A percentile compares a stretch with the other conserved stretches of the same genome.
phyloP scores from a whole-genome alignment of 2,329 filamentous ascomycete genomes.

The Diaporthe helianthi region DNA sequence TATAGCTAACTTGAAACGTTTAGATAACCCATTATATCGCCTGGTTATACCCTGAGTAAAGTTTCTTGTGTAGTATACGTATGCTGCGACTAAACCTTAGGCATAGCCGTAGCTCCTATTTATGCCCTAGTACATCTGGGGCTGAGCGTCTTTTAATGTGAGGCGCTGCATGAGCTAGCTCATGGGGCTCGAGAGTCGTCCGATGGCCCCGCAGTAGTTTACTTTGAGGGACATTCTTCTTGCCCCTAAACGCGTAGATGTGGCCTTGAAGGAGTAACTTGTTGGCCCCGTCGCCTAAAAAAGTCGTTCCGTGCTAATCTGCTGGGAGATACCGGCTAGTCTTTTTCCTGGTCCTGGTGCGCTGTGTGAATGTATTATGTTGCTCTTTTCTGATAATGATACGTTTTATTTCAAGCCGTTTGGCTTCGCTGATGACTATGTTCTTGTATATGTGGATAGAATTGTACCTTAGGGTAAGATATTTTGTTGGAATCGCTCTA shows the following conservation, averaged over 20 bases:
- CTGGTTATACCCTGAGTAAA: too few species aligned
- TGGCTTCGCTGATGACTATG: neutral
- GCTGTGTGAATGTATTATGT: neutral
- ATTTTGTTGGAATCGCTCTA: too few species aligned
- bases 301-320: neutral
- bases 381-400: neutral
- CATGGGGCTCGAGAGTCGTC: neutral
- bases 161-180: neutral
- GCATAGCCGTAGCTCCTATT: neutral
- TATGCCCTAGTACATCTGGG: neutral
- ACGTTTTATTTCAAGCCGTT: neutral
- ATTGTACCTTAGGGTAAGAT: neutral
- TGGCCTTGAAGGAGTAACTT: neutral
- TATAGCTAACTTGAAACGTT: too few species aligned
- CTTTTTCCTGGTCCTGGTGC: neutral
- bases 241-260: neutral
- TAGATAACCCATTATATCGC: too few species aligned
- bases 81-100: neutral
- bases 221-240: neutral
- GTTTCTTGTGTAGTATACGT: neutral
- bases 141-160: neutral
- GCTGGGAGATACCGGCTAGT: neutral
- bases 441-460: neutral
- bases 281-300: neutral
- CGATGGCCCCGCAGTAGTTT: neutral